These are phyloP conservation scores for Aspergillus pseudoviridinutans DNA, from an alignment of 2,329 filamentous ascomycete genomes.

Conservation along the genomic window DNA sequence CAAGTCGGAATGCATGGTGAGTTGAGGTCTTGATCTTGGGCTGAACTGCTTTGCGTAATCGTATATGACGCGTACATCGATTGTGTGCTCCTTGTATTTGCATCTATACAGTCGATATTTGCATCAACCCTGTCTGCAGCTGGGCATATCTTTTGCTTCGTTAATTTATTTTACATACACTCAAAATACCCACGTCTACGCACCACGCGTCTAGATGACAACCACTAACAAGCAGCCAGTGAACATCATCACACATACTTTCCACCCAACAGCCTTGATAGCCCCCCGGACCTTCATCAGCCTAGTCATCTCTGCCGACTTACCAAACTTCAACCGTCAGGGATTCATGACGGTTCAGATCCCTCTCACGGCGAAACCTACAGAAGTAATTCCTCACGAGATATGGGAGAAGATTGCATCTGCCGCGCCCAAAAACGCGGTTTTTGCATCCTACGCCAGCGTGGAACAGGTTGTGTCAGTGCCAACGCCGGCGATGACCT, in stretches of 20 bases:
- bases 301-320: constrained; percentile 28
- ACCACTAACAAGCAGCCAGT: constrained; percentile 16
- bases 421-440: constrained; percentile 19
- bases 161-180: too few relatives aligned
- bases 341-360: constrained; percentile 34
- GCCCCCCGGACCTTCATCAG: constrained; percentile 31
- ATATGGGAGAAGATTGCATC: constrained; percentile 20
- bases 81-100: too few relatives aligned
- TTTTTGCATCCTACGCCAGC: constrained; percentile 34
- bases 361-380: constrained; percentile 18
- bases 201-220: too few relatives aligned
- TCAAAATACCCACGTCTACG: too few relatives aligned
- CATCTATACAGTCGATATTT: too few relatives aligned
- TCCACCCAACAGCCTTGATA: constrained; percentile 29
- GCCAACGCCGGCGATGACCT: background rate
- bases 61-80: too few relatives aligned
- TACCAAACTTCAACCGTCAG: constrained; percentile 5
- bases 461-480: constrained; percentile 27
- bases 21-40: background rate
- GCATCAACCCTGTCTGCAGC: too few relatives aligned
- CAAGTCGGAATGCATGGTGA: constrained; percentile 27
- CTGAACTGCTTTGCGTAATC: too few relatives aligned
- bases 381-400: constrained; percentile 11
- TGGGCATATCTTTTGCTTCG: too few relatives aligned
- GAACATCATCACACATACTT: constrained; percentile 35